Evolutionary conservation across 129 eudicot species (phyloP), one percentile per base, ranked within the genome.

Genomic region (Saposhnikovia divaricata): DNA sequence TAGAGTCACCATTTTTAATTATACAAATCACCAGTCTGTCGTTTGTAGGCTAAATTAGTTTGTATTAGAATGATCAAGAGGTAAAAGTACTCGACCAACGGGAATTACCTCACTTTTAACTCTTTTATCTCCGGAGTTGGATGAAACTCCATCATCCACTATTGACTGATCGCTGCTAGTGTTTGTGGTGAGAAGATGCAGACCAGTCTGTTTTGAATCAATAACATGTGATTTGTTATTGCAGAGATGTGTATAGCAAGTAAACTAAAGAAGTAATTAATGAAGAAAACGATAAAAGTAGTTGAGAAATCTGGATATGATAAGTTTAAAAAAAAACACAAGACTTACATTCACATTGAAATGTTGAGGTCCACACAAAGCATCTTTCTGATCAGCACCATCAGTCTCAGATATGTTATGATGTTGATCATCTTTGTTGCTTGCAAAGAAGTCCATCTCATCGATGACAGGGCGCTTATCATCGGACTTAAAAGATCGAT

Each of bases 371-470:
- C 81, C 78, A 75, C 61, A 75, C n/a, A 75, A 74, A 65, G 40
- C 53, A 23, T 46, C 79, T n/a, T 77, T 59, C 50, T 21, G 34
- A 15, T 48, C 53, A 38, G 19, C 82, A 50, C 40, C 44, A 25
- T 27, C 38, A 48, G 21, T 61, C 13, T 75, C 21, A 39, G 46
- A 25, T 34, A 34, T 39, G 75, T 71, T 39, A 39, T 39, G 45
- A 37, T 69, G n/a, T 13, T 69, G 21, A 69, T 71, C 70, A 16
- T 77, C 82, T 68, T 83, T 85, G 48, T 85, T 82, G 45, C 80
- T 81, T 37, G 80, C 81, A 82, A 90, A 90, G 68, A 90, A 90
- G 80, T 91, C 96, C 82, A 88, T 84, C 84, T 87, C 96, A 37
- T 78, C 84, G n/a, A 86, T 83, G 43, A 78, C 47, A 6, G 81